Conservation (phyloP, 2,329 filamentous ascomycete genomes). For the Cladosporium sp. region DNA sequence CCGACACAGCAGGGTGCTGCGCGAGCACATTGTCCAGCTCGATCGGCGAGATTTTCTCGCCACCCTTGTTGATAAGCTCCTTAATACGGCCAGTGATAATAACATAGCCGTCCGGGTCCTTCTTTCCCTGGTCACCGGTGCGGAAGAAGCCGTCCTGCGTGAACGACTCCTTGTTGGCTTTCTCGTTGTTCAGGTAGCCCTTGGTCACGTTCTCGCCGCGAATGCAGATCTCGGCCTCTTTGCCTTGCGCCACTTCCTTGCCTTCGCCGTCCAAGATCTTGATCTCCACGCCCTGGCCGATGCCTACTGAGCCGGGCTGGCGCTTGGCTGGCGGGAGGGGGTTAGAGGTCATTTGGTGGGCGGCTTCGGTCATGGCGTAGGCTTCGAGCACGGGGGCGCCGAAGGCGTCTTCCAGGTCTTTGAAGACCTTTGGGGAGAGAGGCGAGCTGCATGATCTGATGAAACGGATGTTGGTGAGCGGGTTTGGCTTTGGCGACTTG, state of each 20-base stretch:
- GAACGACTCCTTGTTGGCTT: constrained; percentile 69
- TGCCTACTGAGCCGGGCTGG: constrained; percentile 73
- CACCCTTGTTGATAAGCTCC: constrained; percentile 85
- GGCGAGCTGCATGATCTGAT: constrained; percentile 84
- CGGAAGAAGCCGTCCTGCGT: constrained; percentile 75
- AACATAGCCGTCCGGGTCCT: constrained; percentile 73
- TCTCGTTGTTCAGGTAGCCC: constrained; percentile 76
- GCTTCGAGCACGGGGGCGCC: constrained; percentile 78
- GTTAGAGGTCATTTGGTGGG: constrained; percentile 75
- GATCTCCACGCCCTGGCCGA: constrained; percentile 78
- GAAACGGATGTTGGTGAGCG: constrained; percentile 70
- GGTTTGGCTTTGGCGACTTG: constrained; percentile 61
- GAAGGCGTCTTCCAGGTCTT: constrained; percentile 69
- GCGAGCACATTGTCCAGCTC: constrained; percentile 78
- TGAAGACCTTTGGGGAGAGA: constrained; percentile 72
- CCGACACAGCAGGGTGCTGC: constrained; percentile 64
- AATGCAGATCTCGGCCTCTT: constrained; percentile 77
- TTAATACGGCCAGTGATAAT: constrained; percentile 89
- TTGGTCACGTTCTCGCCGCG: constrained; percentile 75
- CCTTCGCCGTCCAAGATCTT: constrained; percentile 67
- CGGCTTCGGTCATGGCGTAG: constrained; percentile 88
- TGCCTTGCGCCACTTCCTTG: constrained; percentile 60
- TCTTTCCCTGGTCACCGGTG: constrained; percentile 79
- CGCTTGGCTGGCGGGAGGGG: constrained; percentile 59
- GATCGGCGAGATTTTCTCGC: constrained; percentile 84